Conservation (phyloP, 257 asterid species). For the Penstemon barbatus region DNA sequence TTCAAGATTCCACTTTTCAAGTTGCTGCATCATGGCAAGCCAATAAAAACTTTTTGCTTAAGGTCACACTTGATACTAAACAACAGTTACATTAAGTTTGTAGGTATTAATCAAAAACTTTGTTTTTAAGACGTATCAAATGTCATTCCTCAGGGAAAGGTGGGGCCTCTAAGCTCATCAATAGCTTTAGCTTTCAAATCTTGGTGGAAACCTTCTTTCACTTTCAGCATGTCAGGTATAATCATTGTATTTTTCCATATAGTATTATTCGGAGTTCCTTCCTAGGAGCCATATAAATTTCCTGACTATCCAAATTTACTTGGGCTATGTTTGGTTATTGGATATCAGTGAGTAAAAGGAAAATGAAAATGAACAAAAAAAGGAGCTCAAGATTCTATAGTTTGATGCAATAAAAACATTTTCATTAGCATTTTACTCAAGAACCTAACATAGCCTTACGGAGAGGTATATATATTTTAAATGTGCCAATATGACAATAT, state of each 20-base stretch:
- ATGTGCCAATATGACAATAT: too few relatives aligned
- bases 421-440: too few relatives aligned
- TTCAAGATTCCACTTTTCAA: conserved; percentile 76
- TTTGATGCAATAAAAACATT: too few relatives aligned
- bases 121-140: conserved; percentile 1
- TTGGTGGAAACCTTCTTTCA: conserved; percentile 97
- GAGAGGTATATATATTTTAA: too few relatives aligned
- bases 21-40: conserved; percentile 99
- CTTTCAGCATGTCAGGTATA: conserved; percentile 81
- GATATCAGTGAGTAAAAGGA: too few relatives aligned
- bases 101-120: conserved; percentile 4
- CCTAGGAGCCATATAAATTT: not conserved
- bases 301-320: not conserved
- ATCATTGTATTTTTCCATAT: conserved; percentile 16
- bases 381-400: too few relatives aligned
- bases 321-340: too few relatives aligned
- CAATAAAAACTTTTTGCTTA: conserved; percentile 73
- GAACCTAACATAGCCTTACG: too few relatives aligned
- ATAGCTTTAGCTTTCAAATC: conserved; percentile 84
- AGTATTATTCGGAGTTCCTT: not conserved
- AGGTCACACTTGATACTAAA: conserved; percentile 46
- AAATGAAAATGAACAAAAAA: too few relatives aligned
- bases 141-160: conserved; percentile 64
- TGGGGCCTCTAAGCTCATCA: conserved; percentile 88
- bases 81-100: not conserved